These are phyloP conservation scores for Forsythia suspensa DNA, from an alignment of 257 asterid genomes.

Conservation along the genomic window DNA sequence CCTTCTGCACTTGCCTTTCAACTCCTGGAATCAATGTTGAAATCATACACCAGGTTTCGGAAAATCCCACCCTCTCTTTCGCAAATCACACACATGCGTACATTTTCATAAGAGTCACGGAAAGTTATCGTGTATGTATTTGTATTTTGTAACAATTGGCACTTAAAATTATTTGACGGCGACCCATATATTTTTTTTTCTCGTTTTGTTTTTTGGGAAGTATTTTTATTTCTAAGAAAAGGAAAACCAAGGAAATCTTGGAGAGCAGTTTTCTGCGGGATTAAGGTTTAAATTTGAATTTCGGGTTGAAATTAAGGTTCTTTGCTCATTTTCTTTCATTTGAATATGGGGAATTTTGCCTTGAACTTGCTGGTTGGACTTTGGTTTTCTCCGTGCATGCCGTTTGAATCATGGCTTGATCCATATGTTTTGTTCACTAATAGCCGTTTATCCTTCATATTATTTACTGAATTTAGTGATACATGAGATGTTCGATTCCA, in stretches of 20 bases:
- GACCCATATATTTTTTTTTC: background rate
- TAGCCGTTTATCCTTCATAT: too few relatives aligned
- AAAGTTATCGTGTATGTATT: background rate
- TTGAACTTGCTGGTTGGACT: background rate
- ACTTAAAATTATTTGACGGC: background rate
- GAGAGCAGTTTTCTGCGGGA: background rate
- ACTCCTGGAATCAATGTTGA: constrained; percentile 18
- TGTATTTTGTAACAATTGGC: background rate
- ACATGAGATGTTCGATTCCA: background rate
- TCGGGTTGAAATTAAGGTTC: constrained; percentile 1
- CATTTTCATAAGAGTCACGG: background rate
- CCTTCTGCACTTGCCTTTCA: constrained; percentile 6
- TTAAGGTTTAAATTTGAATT: background rate
- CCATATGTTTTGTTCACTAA: background rate
- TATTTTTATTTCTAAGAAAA: background rate
- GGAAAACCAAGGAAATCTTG: background rate
- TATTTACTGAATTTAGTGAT: background rate
- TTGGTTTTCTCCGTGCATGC: constrained; percentile 24
- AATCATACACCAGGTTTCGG: constrained; percentile 25
- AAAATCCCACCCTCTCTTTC: background rate
- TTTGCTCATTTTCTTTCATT: constrained; percentile 2
- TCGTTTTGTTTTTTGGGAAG: background rate
- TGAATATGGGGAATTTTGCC: constrained; percentile 5
- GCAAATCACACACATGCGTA: constrained; percentile 2
- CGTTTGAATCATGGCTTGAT: background rate